Evolutionary conservation across 2,329 filamentous ascomycete species (phyloP).

Genomic region (Aureobasidium uvarum): DNA sequence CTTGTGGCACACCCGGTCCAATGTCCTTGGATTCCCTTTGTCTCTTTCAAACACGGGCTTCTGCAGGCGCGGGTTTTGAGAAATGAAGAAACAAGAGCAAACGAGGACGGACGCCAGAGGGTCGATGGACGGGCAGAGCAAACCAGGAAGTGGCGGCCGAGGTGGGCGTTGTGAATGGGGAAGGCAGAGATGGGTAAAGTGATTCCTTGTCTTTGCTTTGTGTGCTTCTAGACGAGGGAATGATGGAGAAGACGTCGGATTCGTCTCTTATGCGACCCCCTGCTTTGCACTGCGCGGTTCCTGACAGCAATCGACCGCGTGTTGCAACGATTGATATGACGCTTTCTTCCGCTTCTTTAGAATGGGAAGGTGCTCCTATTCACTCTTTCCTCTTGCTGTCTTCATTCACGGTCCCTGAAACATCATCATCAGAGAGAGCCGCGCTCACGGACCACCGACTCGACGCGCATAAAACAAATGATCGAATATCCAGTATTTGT

Average conservation of each 20-base stretch:
- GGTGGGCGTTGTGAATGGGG: slow-evolving; percentile 23
- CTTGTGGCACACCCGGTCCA: slow-evolving; percentile 25
- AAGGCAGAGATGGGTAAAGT: slow-evolving; percentile 14
- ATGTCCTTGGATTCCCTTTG: slow-evolving; percentile 24
- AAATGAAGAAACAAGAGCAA: slow-evolving; percentile 20
- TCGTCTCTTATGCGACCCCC: slow-evolving; percentile 20
- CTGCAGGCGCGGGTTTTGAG: slow-evolving; percentile 19
- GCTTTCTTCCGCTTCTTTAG: not conserved
- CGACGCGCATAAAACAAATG: slow-evolving; percentile 3
- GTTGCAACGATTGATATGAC: not conserved
- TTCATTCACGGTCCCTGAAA: slow-evolving; percentile 15
- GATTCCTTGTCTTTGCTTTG: slow-evolving; percentile 27
- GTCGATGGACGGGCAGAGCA: slow-evolving; percentile 3
- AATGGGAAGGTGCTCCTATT: slow-evolving; percentile 3
- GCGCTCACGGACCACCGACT: not conserved
- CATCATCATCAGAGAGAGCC: slow-evolving; percentile 4
- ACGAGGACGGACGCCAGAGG: not conserved
- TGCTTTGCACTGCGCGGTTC: slow-evolving; percentile 6
- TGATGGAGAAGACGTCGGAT: slow-evolving; percentile 26
- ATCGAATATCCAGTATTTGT: slow-evolving; percentile 9
- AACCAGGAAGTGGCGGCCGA: slow-evolving; percentile 25
- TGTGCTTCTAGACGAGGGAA: slow-evolving; percentile 27
- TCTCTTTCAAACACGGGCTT: slow-evolving; percentile 25
- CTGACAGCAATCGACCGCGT: slow-evolving; percentile 5
- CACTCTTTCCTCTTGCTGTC: slow-evolving; percentile 9